Base-by-base conservation (phyloP, 1,284 basidiomycete species). In the Trametes versicolor region DNA sequence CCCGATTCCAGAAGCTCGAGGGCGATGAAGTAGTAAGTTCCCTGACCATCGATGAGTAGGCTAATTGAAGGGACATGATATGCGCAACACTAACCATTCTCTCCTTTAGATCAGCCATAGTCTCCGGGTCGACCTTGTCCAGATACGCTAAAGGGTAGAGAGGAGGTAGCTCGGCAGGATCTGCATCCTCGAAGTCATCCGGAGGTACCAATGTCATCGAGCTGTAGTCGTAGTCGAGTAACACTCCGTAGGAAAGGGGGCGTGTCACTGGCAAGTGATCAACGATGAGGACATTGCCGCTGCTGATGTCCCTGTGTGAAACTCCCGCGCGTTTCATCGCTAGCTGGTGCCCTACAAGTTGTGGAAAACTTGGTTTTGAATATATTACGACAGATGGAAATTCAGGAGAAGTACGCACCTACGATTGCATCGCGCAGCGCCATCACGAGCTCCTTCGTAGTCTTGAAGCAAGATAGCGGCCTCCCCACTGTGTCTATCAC, bases 11-110 rank as follows among this genome's bases (percentile, higher is more conserved):
- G 48, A 4, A 49, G 48, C 4, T 49, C 13, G 25, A 65, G 19
- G 5, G 65, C 64, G 50, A 71, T 69, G 58, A 68, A 69, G 45
- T 62, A 60, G 15, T 56, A 59, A 1, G 70, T 71, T 15, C 65
- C 70, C 70, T 71, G 4, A 15, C 2, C 10, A 25, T 15, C 12
- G 12, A 5, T 17, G 6, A 15, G 25, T 21, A 32, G 29, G 29
- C 29, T 32, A 3, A 0, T 25, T 21, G 8, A 32, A 13, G n/a
- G 13, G 27, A 15, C 25, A 9, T 12, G 17, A 19, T 32, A 15
- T 4, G 50, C 8, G 29, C 3, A 32, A n/a, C 19, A 48, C 69
- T 43, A 19, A 68, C 69, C 4, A 60, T 71, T 19, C 62, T 50
- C 54, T 63, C 57, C 49, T 64, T 66, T 48, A 53, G 12, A 12